Evolutionary conservation across 768 basidiomycete species (phyloP), one percentile per base, ranked within the genome.

Genomic region (Trametes cinnabarina): DNA sequence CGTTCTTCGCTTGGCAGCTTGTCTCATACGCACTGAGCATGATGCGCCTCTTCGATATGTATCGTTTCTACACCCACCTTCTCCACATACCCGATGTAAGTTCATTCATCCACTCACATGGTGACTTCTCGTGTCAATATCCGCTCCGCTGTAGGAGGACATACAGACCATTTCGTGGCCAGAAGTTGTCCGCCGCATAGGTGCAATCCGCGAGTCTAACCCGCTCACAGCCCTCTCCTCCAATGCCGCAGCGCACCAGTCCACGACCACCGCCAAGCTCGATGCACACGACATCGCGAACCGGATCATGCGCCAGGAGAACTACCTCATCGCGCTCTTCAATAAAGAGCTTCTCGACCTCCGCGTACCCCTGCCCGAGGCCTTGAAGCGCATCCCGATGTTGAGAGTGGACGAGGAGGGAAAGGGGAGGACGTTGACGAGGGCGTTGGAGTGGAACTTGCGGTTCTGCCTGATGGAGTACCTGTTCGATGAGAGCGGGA

Each of bases 201-300:
- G 86, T 12, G 78, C 86, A 5, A 95, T 99, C 51, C 85, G 95
- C 20, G 90, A 97, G 69, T 86, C 93, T 51, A 98, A 98, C 69
- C 94, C 95, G 2, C 79, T 94, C 23, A 96, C 95, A 0, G 93
- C 92, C 3, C 77, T 94, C 4, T 90, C 91, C 0, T 89, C 87
- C 3, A 57, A 51, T 34, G 71, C 77, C 4, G 75, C 77, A 47
- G 75, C 77, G 0, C 82, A 84, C 63, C 82, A 87, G 61, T 82
- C 87, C 4, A 80, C 86, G 10, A 87, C 84, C 6, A 32, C 30
- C 1, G 91, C 93, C 46, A 92, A 92, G 69, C 83, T 99, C 7
- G 97, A 99, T 65, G 97, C 96, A 2, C 97, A 99, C 69, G 96
- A 98, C 72, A 86, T 98, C 51, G 96, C 96, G 4, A 98, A 98